Base-by-base conservation (phyloP, 2,329 filamentous ascomycete genomes). In the Lizonia empirigonia region DNA sequence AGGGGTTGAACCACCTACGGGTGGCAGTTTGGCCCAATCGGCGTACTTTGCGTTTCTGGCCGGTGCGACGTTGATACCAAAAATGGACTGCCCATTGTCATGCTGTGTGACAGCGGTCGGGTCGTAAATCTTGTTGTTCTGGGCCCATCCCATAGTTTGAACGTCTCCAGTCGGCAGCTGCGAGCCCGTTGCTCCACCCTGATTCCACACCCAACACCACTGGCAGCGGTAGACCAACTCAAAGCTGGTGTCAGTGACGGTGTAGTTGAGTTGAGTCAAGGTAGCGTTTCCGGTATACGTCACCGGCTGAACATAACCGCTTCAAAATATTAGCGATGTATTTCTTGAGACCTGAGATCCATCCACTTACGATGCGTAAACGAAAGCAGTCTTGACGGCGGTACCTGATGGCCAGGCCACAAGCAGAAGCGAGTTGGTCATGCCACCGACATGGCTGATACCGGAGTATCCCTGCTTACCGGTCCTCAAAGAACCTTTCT, bases 211-310 rank as follows among this genome's bases (percentile, higher is more conserved):
- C 73, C 74, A 78, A 59, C 76, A 78, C 63, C 69, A 62, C 58
- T 85, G 70, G 70, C 86, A 89, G 37, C 83, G 79, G 73, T 87
- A 89, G n/a, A 87, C 79, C 38, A 88, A 65, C 36, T 81, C 81
- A 68, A 83, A 89, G 57, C 81, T 75, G 20, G 81, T 83, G 13
- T 77, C 76, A 60, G 81, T 86, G 49, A 87, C 75, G 20, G 74
- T 78, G 12, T 81, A 80, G 12, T 80, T 82, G 54, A 88, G 81
- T 57, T 85, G 80, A 0, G 82, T 85, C 19, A 89, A 67, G 26
- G 77, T 83, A 7, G 86, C 85, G 56, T 83, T 77, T 46, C 87
- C 87, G 1, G 77, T 77, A 69, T 89, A 88, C 27, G 80, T 62
- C 0, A 77, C 76, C 0, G 86, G 86, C 53, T 78, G 74, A 20